Percentiles rank a stretch among this genome's conserved stretches.
These are phyloP conservation scores for Xylariaceae sp. DNA, from an alignment of 2,329 filamentous ascomycete species.

Conservation along the genomic window DNA sequence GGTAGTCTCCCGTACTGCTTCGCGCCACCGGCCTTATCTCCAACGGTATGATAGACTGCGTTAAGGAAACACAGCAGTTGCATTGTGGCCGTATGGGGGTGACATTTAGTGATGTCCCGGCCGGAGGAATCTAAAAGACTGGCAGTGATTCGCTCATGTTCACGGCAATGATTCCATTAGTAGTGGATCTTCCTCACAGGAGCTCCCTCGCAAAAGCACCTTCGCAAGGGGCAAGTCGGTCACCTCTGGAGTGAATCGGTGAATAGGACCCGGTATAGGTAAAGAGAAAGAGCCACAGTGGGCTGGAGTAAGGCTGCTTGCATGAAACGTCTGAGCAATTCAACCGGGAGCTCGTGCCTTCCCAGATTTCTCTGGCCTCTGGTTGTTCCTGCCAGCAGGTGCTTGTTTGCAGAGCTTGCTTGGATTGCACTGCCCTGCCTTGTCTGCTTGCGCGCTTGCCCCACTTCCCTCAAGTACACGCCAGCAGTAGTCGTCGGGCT, in stretches of 20 bases:
- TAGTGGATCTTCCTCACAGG: neutral
- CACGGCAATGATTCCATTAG: neutral
- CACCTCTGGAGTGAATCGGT: neutral
- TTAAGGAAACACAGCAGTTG: neutral
- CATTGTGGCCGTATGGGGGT: neutral
- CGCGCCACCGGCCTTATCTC: neutral
- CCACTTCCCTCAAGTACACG: conserved; percentile 12
- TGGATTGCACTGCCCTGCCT: neutral
- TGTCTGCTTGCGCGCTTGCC: neutral
- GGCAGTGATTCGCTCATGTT: too few relatives aligned
- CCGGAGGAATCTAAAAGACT: neutral
- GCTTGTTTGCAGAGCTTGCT: conserved; percentile 1
- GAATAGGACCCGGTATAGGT: neutral
- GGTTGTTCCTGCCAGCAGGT: neutral
- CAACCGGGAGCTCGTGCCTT: neutral
- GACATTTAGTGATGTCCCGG: neutral
- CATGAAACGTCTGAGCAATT: neutral
- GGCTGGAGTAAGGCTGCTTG: neutral
- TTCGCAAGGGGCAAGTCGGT: neutral
- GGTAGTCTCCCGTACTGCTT: neutral
- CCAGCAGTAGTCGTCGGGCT: conserved; percentile 6
- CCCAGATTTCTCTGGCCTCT: neutral
- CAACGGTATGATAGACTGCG: neutral
- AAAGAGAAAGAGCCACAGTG: neutral
- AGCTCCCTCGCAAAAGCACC: neutral